Evolutionary conservation across 306 rosid genomes (phyloP), one percentile per base, ranked within the genome.

Genomic region (Luffa aegyptiaca): DNA sequence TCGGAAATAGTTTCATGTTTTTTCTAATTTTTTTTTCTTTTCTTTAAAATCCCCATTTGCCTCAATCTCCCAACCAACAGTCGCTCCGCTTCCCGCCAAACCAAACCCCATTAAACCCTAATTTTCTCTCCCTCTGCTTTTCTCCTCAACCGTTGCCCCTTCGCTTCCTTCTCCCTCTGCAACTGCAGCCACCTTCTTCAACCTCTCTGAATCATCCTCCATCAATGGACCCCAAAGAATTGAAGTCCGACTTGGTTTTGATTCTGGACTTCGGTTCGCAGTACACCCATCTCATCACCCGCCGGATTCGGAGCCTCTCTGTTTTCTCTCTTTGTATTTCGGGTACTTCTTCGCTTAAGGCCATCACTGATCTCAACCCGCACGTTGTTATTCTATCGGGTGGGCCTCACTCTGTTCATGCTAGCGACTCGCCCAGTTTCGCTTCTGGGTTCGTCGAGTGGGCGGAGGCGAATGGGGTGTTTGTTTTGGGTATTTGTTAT

Each of bases 341-440:
- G 45, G 97, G 99, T 71, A 95, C 97, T 10, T 87, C 92, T 6
- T 31, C 93, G 21, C 97, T 95, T 53, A 14, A 82, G 21, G 5
- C 93, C 92, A 90, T 95, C 83, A 33, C 87, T 36, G 87, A 83
- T 14, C 97, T 84, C 80, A 88, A 88, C 9, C 99, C 99, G 26
- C 64, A 84, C 59, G 93, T 93, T 58, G 94, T 95, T 73, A 87
- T 95, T 37, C 96, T 95, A 83, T 95, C 99, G 37, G 99, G 99
- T 3, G 99, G 99, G 0, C 99, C 99, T 63, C 97, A 95, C 88
- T 95, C 97, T 10, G 99, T 95, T 46, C 99, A 95, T 84, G 85
- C 97, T 13, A 72, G 82, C 0, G 88, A 89, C 58, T 89, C 99
- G 39, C 97, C 99, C 8, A 77, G 87, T 81, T 95, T 95, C 82